These are phyloP conservation scores for Diplodia corticola DNA, from an alignment of 2,329 filamentous ascomycete species.

Conservation along the genomic window DNA sequence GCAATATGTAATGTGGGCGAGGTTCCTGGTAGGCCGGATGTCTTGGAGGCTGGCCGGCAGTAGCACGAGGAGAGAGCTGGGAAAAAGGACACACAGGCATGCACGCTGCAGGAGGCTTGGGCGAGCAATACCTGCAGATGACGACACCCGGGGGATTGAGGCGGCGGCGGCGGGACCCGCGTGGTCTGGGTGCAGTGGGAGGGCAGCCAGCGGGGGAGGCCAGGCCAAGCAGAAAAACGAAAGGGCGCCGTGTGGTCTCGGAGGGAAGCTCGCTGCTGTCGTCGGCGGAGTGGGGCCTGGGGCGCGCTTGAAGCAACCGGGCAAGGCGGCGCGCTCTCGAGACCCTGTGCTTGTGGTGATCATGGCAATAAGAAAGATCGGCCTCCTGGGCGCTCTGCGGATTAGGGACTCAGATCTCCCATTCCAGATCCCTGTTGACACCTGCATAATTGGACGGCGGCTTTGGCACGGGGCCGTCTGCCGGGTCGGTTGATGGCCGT, in stretches of 20 bases:
- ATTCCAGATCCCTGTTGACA: slow-evolving; percentile 19
- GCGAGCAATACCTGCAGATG: slow-evolving; percentile 19
- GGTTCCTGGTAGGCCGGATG: slow-evolving; percentile 18
- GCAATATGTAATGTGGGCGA: slow-evolving; percentile 18
- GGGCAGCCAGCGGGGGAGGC: not conserved
- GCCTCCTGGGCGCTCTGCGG: slow-evolving; percentile 22
- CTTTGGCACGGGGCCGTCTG: slow-evolving; percentile 22
- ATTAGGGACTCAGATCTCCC: slow-evolving; percentile 22
- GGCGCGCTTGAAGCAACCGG: not conserved
- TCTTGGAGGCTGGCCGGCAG: slow-evolving; percentile 20
- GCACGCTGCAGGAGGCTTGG: slow-evolving; percentile 20
- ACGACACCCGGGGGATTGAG: slow-evolving; percentile 22
- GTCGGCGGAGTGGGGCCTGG: slow-evolving; percentile 3
- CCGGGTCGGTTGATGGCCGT: slow-evolving; percentile 23
- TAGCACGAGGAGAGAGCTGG: slow-evolving; percentile 21
- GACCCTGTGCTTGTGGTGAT: slow-evolving; percentile 24
- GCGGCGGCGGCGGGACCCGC: slow-evolving; percentile 3
- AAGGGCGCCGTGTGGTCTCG: slow-evolving; percentile 5
- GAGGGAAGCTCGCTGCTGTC: slow-evolving; percentile 5
- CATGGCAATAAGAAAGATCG: slow-evolving; percentile 24
- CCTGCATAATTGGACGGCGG: slow-evolving; percentile 23
- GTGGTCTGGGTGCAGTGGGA: not conserved
- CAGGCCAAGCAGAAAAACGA: slow-evolving; percentile 4
- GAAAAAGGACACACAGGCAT: slow-evolving; percentile 20
- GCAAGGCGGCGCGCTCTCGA: slow-evolving; percentile 5